Base-by-base conservation (phyloP, 225 moss, liverwort and hornwort genomes). In the Polytrichum commune region DNA sequence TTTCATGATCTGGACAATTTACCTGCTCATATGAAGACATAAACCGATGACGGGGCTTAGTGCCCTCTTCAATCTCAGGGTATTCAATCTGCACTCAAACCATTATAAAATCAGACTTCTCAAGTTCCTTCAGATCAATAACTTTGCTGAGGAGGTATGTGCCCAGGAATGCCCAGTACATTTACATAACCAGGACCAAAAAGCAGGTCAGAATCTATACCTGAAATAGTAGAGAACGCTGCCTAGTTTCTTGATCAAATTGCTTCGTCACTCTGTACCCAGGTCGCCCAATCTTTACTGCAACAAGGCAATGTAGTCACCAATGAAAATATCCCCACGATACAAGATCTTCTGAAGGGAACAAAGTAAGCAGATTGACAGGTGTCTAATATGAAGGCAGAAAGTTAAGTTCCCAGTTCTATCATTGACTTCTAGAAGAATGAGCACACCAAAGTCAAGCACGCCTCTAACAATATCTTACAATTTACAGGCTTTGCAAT, bases 21-120 rank as follows among this genome's bases (percentile, higher is more conserved):
- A 97, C 97, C 92, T 97, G 94, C 78, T 95, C 97, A 83, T 98
- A 98, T 56, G 97, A 98, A 26, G 97, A 98, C 97, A 98, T 98
- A 55, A 98, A 98, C 20, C 97, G 91, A 72, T 98, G 94, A 32
- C 97, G 86, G 58, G 97, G 94, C 79, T 90, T 94, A 1, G 91
- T 85, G 0, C 79, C 73, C 66, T 98, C 97, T 73, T 98, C 92
- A 19, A 98, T 98, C 80, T 98, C 97, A 7, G 97, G 94, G 58
- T 93, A 98, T 58, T 98, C 94, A 63, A 98, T 98, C 97, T 97
- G 78, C 58, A 74, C 38, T 6, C 8, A 65, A n/a, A 71, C 54
- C 9, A 26, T 10, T 29, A 19, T 54, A 46, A 18, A 23, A 18
- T 72, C 38, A 67, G 66, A 67, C 46, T 8, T 22, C 24, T 22